Evolutionary conservation across 495 filamentous ascomycete species (phyloP).

Genomic region (Penicillium pulvis): DNA sequence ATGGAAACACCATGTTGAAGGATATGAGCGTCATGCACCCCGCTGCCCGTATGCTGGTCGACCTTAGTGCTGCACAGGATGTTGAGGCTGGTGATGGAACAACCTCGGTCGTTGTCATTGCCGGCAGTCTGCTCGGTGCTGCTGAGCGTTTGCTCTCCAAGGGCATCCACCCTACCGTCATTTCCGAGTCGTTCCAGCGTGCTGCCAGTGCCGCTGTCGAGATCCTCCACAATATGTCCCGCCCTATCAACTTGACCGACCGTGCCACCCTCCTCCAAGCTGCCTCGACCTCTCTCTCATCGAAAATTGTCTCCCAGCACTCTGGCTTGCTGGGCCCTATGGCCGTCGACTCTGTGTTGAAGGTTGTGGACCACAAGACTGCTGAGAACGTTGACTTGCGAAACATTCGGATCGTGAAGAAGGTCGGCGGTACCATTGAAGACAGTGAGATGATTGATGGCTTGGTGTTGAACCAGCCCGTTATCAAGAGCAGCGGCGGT

Average conservation of each 20-base stretch:
- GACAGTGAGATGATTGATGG: slow-evolving; percentile 98
- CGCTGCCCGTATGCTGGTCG: slow-evolving; percentile 97
- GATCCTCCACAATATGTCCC: slow-evolving; percentile 92
- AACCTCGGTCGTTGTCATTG: slow-evolving; percentile 97
- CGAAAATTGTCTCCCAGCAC: slow-evolving; percentile 97
- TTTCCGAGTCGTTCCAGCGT: slow-evolving; percentile 96
- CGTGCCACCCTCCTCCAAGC: slow-evolving; percentile 90
- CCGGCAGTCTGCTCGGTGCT: slow-evolving; percentile 89
- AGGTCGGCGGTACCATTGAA: slow-evolving; percentile 96
- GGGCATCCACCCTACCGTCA: slow-evolving; percentile 96
- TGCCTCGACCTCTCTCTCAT: slow-evolving; percentile 94
- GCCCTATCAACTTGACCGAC: slow-evolving; percentile 87
- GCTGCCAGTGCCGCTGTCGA: slow-evolving; percentile 85
- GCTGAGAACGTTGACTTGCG: slow-evolving; percentile 95
- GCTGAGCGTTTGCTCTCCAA: slow-evolving; percentile 87
- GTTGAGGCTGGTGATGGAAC: slow-evolving; percentile 98
- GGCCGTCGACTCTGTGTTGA: slow-evolving; percentile 93
- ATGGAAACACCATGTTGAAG: slow-evolving; percentile 97
- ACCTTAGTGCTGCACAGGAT: slow-evolving; percentile 95
- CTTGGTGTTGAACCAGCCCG: slow-evolving; percentile 86
- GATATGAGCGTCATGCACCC: slow-evolving; percentile 99
- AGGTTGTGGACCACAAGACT: slow-evolving; percentile 91
- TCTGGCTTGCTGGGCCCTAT: slow-evolving; percentile 90
- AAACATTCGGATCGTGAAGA: slow-evolving; percentile 96
- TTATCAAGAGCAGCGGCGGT: slow-evolving; percentile 91